Base-by-base conservation (phyloP, 2,329 filamentous ascomycete species). In the Myriosclerotinia duriaeana region DNA sequence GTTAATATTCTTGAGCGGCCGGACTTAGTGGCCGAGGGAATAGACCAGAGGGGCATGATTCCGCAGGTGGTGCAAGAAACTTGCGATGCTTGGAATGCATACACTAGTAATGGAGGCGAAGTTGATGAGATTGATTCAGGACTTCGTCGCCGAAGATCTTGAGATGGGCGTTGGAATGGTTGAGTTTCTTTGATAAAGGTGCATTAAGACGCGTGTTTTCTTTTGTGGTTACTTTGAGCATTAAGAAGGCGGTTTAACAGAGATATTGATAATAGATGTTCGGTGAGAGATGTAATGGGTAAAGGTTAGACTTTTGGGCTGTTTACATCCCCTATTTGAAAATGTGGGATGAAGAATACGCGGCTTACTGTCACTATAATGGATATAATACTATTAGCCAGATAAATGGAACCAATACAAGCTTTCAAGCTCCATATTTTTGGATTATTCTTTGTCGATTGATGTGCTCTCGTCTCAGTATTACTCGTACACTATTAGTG, bases 41-140 rank as follows among this genome's bases (percentile, higher is more conserved):
- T 12, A 15, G 54, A 52, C 8, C 5, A 50, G 12, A 65, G 54
- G 53, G 72, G 81, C 70, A 70, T 71, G 36, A 78, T 86, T 22
- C 83, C 84, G 0, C 74, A 76, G 42, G 78, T 80, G 15, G 80
- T 85, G 61, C 77, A 79, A 26, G 78, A 86, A 72, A 84, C 82
- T 36, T 85, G 82, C 69, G 72, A 78, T 53, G 79, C 83, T 65
- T 85, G 85, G 84, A 78, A 75, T 5, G 71, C 71, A 9, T 86
- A 80, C 78, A 85, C 83, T 6, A 70, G 76, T 17, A 74, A 76
- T 53, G 64, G 64, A 3, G 79, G 84, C 64, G 77, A 82, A 5
- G 80, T 80, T 1, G 78, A 78, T 3, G 81, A 84, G 73, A 84
- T 84, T 66, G 82, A 86, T 70, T 84, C 82, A 58, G 84, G 84